A percentile compares a stretch with the other conserved stretches of the same genome.
These are phyloP conservation scores for Tieghemiomyces parasiticus DNA, from an alignment of 192 early-diverging fungal species.

Conservation along the genomic window DNA sequence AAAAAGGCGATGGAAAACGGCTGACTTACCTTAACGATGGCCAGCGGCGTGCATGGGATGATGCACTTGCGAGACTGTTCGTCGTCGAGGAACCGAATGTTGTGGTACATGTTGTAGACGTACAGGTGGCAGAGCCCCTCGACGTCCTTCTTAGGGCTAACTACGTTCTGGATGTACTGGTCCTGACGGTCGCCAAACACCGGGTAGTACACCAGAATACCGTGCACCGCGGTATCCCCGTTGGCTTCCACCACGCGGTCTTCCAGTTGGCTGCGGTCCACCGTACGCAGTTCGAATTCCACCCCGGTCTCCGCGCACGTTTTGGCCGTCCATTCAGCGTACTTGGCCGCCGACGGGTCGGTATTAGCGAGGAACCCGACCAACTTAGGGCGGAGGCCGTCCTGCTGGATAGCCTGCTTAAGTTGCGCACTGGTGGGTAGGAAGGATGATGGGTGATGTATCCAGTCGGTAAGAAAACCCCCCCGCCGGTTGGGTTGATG, in stretches of 20 bases:
- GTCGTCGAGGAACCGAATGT: conserved; percentile 78
- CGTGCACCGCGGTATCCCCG: conserved; percentile 65
- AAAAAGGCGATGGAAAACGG: too few relatives aligned
- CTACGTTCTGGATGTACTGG: conserved; percentile 84
- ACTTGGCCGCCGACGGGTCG: conserved; percentile 81
- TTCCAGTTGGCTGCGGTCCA: conserved; percentile 70
- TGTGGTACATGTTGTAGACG: conserved; percentile 94
- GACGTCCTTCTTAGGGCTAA: conserved; percentile 81
- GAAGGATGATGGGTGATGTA: conserved; percentile 18
- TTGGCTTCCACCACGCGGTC: conserved; percentile 77
- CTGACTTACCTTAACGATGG: conserved; percentile 85
- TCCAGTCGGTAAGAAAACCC: background rate
- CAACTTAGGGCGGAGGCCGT: conserved; percentile 47
- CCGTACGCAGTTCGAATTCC: conserved; percentile 77
- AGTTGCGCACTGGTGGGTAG: conserved; percentile 12
- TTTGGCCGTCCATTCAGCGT: conserved; percentile 92
- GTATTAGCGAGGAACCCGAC: conserved; percentile 94
- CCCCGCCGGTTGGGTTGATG: background rate
- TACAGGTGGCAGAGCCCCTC: conserved; percentile 93
- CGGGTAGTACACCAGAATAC: conserved; percentile 98
- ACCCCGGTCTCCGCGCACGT: conserved; percentile 83
- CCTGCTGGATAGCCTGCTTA: conserved; percentile 44
- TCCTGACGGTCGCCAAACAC: conserved; percentile 92
- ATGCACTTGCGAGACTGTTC: conserved; percentile 81
- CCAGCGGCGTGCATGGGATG: conserved; percentile 97